Evolutionary conservation across 1,284 basidiomycete genomes (phyloP).

Genomic region (Moesziomyces antarcticus): DNA sequence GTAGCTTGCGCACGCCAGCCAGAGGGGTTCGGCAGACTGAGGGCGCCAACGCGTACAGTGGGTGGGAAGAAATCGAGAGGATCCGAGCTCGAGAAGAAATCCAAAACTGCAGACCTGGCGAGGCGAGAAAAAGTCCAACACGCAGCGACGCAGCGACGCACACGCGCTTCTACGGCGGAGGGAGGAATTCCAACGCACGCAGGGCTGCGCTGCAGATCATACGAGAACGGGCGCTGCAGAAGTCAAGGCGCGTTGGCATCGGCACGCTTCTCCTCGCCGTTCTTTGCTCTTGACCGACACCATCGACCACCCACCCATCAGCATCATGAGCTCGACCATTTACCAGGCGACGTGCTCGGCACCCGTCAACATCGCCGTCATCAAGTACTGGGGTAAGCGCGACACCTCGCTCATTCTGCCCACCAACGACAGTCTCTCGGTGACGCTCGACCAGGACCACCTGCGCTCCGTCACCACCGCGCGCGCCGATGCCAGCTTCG

Average conservation of each 20-base stretch:
- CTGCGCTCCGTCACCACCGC: conserved; percentile 93
- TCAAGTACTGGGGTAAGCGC: conserved; percentile 96
- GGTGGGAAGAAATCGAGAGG: no score
- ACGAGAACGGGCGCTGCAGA: no score
- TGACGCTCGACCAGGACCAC: conserved; percentile 96
- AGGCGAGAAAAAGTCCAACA: conserved; percentile 32
- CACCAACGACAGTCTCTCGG: conserved; percentile 96
- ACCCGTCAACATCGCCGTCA: conserved; percentile 95
- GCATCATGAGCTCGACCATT: conserved; percentile 68
- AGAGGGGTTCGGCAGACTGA: no score
- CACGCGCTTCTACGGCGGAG: no score
- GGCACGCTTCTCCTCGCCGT: no score
- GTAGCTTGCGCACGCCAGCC: no score
- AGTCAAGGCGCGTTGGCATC: no score
- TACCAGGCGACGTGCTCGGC: conserved; percentile 90
- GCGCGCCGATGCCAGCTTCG: conserved; percentile 81
- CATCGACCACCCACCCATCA: not conserved
- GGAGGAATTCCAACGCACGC: no score
- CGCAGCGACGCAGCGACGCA: conserved; percentile 3
- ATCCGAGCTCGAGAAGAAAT: no score
- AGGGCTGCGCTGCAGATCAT: no score
- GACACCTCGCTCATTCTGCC: conserved; percentile 94
- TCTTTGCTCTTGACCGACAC: not conserved
- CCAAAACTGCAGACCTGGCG: no score
- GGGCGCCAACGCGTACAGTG: no score